Percentiles rank a stretch among this genome's conserved stretches.
Evolutionary conservation across 805 yeast species (phyloP).

Genomic region (Blastobotrys mokoenaii): DNA sequence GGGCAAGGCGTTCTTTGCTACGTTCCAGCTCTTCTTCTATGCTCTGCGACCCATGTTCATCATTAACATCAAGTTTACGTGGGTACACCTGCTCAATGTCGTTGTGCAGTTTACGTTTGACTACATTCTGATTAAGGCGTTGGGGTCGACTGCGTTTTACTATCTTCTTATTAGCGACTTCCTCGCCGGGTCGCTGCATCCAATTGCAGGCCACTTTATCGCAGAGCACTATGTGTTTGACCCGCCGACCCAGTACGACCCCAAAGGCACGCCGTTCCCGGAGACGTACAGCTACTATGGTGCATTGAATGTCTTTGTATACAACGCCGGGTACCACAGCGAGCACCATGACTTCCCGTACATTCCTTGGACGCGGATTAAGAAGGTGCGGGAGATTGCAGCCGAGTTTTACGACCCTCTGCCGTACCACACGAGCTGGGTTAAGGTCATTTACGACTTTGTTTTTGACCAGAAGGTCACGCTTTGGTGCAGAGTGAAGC

Average conservation of each 20-base stretch:
- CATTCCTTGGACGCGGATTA: constrained; percentile 80
- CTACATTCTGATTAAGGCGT: constrained; percentile 42
- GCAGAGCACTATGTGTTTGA: constrained; percentile 85
- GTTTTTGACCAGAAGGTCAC: constrained; percentile 57
- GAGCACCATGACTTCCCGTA: constrained; percentile 96
- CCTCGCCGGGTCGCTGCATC: constrained; percentile 86
- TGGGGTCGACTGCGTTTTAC: constrained; percentile 56
- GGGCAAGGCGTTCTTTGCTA: constrained; percentile 86
- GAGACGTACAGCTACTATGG: constrained; percentile 92
- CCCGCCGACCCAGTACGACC: constrained; percentile 39
- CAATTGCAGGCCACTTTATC: constrained; percentile 90
- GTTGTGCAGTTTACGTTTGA: constrained; percentile 53
- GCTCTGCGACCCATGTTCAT: constrained; percentile 87
- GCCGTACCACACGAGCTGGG: constrained; percentile 74
- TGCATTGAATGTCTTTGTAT: constrained; percentile 61
- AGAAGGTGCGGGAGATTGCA: constrained; percentile 56
- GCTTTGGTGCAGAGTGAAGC: constrained; percentile 75
- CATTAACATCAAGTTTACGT: constrained; percentile 65
- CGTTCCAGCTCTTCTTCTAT: constrained; percentile 81
- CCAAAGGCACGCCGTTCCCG: constrained; percentile 30
- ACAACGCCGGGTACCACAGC: constrained; percentile 92
- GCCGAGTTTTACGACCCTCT: constrained; percentile 73
- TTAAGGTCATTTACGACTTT: constrained; percentile 64
- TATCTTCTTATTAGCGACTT: constrained; percentile 73
- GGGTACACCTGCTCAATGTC: constrained; percentile 64